Base-by-base conservation (phyloP, 306 rosid genomes). In the Hippophae tibetana region DNA sequence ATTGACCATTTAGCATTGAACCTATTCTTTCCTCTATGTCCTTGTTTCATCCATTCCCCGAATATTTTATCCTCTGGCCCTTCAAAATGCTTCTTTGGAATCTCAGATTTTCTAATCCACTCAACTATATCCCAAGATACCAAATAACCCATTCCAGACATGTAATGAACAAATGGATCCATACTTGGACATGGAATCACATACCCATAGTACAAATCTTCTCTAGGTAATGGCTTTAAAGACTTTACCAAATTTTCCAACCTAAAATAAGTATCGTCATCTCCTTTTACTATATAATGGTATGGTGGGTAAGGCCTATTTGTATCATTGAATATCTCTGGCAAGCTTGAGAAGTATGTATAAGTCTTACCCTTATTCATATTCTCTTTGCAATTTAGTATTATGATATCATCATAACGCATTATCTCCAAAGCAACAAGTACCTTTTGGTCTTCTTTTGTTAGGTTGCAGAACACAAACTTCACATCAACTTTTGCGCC, bases 121-220 rank as follows among this genome's bases (percentile, higher is more conserved):
- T 66, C 70, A 47, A 76, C 74, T 61, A 71, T 45, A 60, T 76
- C 81, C 81, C 77, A 71, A 7, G 70, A 71, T 56, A 71, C 5
- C 81, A 76, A 38, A 56, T 61, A 71, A 9, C 76, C 60, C 76
- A 71, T 76, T n/a, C 74, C 67, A 1, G 73, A 71, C 74, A 71
- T 62, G 55, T 71, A 71, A 10, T 63, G 63, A 63, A 58, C 59
- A 47, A 42, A 57, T 7, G 70, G 67, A 47, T 71, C 63, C 45
- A 7, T 53, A 55, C 73, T 62, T 1, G 6, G 7, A 52, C 73
- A 71, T 57, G 74, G 81, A 26, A 76, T 65, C 2, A 70, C 76
- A 43, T 66, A 76, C 12, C 70, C 69, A 7, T 62, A 71, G 18
- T 71, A 67, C 63, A 71, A 23, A 31, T 76, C 73, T 1, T 62